Base-by-base conservation (phyloP, 768 basidiomycete species). In the Pholiota conissans region DNA sequence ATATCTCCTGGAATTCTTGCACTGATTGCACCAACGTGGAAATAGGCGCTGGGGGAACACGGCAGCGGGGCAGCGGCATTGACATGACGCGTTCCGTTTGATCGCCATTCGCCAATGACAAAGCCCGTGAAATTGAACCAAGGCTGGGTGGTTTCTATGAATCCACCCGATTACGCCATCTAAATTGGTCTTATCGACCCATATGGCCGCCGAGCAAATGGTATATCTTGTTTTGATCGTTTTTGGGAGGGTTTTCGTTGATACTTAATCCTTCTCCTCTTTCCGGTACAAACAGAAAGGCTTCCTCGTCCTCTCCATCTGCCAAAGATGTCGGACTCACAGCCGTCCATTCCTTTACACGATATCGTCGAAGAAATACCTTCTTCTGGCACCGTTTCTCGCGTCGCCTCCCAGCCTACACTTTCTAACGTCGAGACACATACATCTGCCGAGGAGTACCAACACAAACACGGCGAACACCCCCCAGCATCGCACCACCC, bases 181-280 rank as follows among this genome's bases (percentile, higher is more conserved):
- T 16, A 4, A 42, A 46, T 47, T 54, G 42, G 53, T 50, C 48
- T 45, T 54, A 54, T 54, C 52, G 32, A 18, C 27, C n/a, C 45
- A 42, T 16, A 54, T 28, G 39, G 55, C 26, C 26, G 27, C 49
- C 55, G 35, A 22, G 35, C 14, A 29, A 37, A 20, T 22, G 27
- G 35, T 45, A 55, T 47, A 67, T 67, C 1, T 57, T 74, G 0
- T 67, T 76, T 62, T 71, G 11, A 20, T 45, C 42, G 18, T 11
- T 5, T 8, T 24, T 45, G 20, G 42, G 22, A 24, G 10, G n/a
- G n/a, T n/a, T n/a, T 45, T 3, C 22, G 42, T 45, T 39, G 16
- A n/a, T n/a, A n/a, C n/a, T 37, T 35, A 52, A 34, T 37, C 35
- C 29, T n/a, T 24, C n/a, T 52, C 37, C 35, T 52, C 32, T 30